A percentile compares a stretch with the other conserved stretches of the same genome.
Conservation (phyloP, 2,329 filamentous ascomycete genomes). For the Graphilbum sp. region DNA sequence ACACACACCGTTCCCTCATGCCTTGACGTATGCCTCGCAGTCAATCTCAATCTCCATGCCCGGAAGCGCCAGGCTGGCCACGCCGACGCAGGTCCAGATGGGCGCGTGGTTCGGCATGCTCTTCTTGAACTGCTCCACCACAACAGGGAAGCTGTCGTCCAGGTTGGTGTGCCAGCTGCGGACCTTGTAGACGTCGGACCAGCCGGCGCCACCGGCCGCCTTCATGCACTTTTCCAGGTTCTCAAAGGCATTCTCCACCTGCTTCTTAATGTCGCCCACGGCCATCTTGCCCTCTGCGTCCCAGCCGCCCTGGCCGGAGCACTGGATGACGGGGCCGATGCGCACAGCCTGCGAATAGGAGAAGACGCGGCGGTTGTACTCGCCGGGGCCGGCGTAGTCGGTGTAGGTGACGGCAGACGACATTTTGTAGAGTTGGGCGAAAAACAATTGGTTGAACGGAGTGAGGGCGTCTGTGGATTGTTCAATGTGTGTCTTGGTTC, state of each 20-base stretch:
- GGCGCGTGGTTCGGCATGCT: conserved; percentile 36
- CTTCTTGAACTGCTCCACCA: conserved; percentile 29
- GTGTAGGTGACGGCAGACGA: conserved; percentile 10
- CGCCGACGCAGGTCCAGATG: conserved; percentile 36
- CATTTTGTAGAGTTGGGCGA: too few relatives aligned
- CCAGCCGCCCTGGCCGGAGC: conserved; percentile 24
- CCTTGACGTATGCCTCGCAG: neutral
- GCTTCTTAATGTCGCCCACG: conserved; percentile 9
- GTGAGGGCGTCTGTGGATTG: too few relatives aligned
- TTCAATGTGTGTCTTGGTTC: too few relatives aligned
- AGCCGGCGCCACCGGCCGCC: conserved; percentile 25
- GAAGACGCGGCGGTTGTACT: conserved; percentile 15
- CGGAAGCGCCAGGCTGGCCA: conserved; percentile 26
- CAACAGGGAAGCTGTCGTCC: conserved; percentile 19
- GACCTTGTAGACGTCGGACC: conserved; percentile 16
- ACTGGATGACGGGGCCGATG: conserved; percentile 29
- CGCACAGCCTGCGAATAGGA: conserved; percentile 31
- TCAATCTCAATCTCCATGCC: conserved; percentile 44
- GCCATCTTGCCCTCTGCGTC: conserved; percentile 8
- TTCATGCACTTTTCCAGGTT: conserved; percentile 34
- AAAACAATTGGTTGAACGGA: too few relatives aligned
- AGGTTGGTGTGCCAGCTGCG: conserved; percentile 22
- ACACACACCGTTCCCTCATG: too few relatives aligned
- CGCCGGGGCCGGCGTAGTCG: conserved; percentile 17
- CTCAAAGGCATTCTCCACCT: conserved; percentile 27